Evolutionary conservation across 106 monocot species (phyloP).

Genomic region (Acorus calamus): DNA sequence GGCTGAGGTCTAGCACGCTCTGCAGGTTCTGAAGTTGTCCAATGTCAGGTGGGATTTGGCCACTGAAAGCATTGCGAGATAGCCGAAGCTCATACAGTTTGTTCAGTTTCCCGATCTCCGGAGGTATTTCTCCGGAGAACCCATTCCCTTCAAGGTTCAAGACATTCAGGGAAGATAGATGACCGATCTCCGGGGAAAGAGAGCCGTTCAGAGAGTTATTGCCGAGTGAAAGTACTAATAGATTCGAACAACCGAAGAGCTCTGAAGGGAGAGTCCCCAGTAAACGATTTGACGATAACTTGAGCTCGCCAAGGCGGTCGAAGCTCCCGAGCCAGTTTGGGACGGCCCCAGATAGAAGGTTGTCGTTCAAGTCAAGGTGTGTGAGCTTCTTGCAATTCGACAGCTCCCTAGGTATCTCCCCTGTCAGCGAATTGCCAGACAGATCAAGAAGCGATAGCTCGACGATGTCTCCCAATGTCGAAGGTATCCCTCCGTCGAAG

Average conservation of each 20-base stretch:
- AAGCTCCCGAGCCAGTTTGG: slow-evolving; percentile 69
- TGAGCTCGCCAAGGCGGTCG: slow-evolving; percentile 58
- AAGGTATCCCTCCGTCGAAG: slow-evolving; percentile 52
- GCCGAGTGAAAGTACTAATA: slow-evolving; percentile 58
- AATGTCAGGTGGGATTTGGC: slow-evolving; percentile 45
- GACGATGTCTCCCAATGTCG: slow-evolving; percentile 30
- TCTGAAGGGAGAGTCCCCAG: slow-evolving; percentile 37
- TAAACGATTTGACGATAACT: slow-evolving; percentile 56
- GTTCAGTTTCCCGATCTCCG: slow-evolving; percentile 43
- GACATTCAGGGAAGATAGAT: slow-evolving; percentile 45
- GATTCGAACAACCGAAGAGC: slow-evolving; percentile 62
- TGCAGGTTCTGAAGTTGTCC: slow-evolving; percentile 60
- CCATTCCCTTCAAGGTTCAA: slow-evolving; percentile 52
- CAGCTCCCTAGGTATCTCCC: slow-evolving; percentile 62
- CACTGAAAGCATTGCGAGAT: slow-evolving; percentile 45
- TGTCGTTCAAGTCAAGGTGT: slow-evolving; percentile 54
- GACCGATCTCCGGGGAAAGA: slow-evolving; percentile 36
- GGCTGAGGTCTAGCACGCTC: slow-evolving; percentile 59
- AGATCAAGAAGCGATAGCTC: slow-evolving; percentile 59
- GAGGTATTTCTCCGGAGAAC: slow-evolving; percentile 62
- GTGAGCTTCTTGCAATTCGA: slow-evolving; percentile 45
- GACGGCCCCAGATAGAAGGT: slow-evolving; percentile 35
- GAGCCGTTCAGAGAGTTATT: slow-evolving; percentile 47
- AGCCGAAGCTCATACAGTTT: slow-evolving; percentile 70
- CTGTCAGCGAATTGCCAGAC: slow-evolving; percentile 47